A percentile compares a stretch with the other conserved stretches of the same genome.
These are phyloP conservation scores for Babjeviella inositovora DNA, from an alignment of 805 yeast species.

Conservation along the genomic window DNA sequence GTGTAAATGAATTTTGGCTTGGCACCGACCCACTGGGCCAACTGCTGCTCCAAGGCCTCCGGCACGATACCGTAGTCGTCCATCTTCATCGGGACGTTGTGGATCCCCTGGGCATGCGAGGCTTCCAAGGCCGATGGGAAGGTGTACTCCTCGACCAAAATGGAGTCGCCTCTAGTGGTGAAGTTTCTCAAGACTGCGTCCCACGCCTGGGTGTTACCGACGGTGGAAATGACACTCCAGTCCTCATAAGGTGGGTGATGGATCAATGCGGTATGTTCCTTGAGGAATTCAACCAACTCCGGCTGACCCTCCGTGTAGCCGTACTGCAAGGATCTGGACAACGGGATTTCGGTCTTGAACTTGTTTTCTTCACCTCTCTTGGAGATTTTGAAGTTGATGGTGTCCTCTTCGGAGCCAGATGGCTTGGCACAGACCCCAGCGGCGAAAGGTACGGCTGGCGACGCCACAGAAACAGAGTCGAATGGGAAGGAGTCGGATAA, in stretches of 20 bases:
- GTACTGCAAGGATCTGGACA: slow-evolving; percentile 81
- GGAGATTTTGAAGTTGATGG: slow-evolving; percentile 12
- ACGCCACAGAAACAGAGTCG: slow-evolving; percentile 51
- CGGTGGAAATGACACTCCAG: slow-evolving; percentile 59
- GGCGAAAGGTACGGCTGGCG: slow-evolving; percentile 69
- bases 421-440: slow-evolving; percentile 62
- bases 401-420: slow-evolving; percentile 14
- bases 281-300: slow-evolving; percentile 50
- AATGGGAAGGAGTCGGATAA: slow-evolving; percentile 86
- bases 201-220: slow-evolving; percentile 87
- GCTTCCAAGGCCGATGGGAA: slow-evolving; percentile 80
- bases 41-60: slow-evolving; percentile 38
- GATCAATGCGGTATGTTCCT: slow-evolving; percentile 46
- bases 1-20: slow-evolving; percentile 83
- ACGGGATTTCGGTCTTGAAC: slow-evolving; percentile 46
- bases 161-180: slow-evolving; percentile 63
- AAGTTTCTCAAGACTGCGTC: slow-evolving; percentile 72
- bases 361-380: slow-evolving; percentile 26
- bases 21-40: slow-evolving; percentile 57
- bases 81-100: slow-evolving; percentile 57
- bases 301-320: slow-evolving; percentile 76
- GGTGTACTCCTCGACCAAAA: slow-evolving; percentile 68
- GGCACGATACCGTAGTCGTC: slow-evolving; percentile 73
- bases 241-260: slow-evolving; percentile 30
- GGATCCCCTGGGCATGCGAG: slow-evolving; percentile 56